phyloP scores from a whole-genome alignment of 148 eudicot genomes.

The Fagopyrum tataricum region DNA sequence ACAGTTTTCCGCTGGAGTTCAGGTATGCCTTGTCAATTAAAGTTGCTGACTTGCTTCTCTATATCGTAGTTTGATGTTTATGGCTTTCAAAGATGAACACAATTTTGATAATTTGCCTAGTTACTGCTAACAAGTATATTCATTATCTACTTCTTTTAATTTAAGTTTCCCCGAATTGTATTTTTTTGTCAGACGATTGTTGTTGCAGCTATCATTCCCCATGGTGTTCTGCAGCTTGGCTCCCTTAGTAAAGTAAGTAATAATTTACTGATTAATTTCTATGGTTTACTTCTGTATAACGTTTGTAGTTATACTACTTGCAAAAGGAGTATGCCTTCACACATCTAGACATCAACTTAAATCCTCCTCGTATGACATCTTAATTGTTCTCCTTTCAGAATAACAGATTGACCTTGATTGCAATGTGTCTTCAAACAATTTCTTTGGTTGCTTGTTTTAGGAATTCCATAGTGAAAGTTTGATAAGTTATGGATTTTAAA shows the following conservation, averaged over 20 bases:
- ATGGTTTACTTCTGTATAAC: not conserved
- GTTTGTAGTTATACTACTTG: not conserved
- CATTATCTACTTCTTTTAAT: not conserved
- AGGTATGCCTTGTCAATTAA: constrained; percentile 37
- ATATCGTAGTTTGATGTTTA: not conserved
- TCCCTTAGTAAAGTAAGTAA: constrained; percentile 61
- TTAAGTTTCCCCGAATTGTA: not conserved
- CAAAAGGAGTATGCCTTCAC: not conserved
- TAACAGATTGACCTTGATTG: not conserved
- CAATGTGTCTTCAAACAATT: not conserved
- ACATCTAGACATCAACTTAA: not conserved
- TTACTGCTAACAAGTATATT: not conserved
- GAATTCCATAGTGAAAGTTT: not conserved
- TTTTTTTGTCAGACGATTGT: constrained; percentile 55
- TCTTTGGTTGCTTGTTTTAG: not conserved
- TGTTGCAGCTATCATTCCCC: constrained; percentile 56
- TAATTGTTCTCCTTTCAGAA: not conserved
- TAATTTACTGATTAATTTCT: not conserved
- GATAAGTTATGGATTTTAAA: not conserved
- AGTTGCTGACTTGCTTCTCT: not conserved
- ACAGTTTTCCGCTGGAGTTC: constrained; percentile 79
- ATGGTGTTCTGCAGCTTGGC: constrained; percentile 80
- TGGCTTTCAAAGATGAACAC: not conserved
- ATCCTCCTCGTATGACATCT: not conserved
- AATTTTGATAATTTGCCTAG: not conserved